A percentile compares a stretch with the other conserved stretches of the same genome.
These are phyloP conservation scores for Excoecaria agallocha DNA, from an alignment of 345 rosid species.

Conservation along the genomic window DNA sequence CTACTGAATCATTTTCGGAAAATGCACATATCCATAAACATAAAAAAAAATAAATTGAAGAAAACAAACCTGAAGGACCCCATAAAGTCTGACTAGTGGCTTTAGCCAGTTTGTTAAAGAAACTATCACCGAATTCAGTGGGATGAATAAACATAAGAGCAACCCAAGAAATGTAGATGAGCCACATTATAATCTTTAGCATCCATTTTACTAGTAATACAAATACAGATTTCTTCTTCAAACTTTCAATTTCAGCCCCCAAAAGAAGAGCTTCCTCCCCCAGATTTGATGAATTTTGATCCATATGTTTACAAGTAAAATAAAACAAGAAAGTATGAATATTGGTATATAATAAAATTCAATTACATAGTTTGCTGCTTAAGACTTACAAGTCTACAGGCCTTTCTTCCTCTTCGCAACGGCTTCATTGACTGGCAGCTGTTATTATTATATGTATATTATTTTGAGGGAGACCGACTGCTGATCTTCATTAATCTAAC, in stretches of 20 bases:
- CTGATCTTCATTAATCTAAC: too few relatives aligned
- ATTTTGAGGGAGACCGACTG: too few relatives aligned
- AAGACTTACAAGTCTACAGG: too few relatives aligned
- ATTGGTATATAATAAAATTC: too few relatives aligned
- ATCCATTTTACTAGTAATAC: constrained; percentile 46
- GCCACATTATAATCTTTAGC: constrained; percentile 48
- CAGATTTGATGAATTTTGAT: constrained; percentile 17
- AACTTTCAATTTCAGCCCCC: not conserved
- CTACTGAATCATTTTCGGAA: too few relatives aligned
- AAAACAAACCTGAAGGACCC: constrained; percentile 52
- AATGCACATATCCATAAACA: too few relatives aligned
- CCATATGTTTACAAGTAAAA: constrained; percentile 29
- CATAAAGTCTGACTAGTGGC: constrained; percentile 36
- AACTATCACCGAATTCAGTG: constrained; percentile 34
- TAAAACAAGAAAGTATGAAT: not conserved
- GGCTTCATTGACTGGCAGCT: too few relatives aligned
- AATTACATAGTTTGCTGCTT: too few relatives aligned
- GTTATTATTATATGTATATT: too few relatives aligned
- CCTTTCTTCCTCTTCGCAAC: too few relatives aligned
- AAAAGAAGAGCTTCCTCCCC: constrained; percentile 34
- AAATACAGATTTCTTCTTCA: constrained; percentile 25
- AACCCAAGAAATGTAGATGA: constrained; percentile 52
- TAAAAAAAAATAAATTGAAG: not conserved
- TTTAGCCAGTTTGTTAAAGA: constrained; percentile 31
- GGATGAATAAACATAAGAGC: constrained; percentile 50